Evolutionary conservation across 2,329 filamentous ascomycete genomes (phyloP).

Genomic region (Aspergillus pseudoglaucus): DNA sequence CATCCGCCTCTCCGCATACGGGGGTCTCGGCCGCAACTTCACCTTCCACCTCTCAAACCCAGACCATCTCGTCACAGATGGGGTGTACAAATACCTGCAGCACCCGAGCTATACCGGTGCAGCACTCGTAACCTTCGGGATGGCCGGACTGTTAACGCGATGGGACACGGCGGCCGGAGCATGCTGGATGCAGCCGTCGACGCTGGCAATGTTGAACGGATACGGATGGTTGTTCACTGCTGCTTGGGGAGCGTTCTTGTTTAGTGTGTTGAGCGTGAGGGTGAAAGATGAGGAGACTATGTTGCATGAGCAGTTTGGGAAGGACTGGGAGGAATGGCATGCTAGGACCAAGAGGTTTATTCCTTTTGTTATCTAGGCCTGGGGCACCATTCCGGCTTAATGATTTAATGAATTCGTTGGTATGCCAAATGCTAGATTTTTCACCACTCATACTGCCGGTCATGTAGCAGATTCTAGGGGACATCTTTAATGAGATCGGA

Average conservation of each 20-base stretch:
- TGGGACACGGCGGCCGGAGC: constrained; percentile 31
- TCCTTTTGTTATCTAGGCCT: constrained; percentile 40
- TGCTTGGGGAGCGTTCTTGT: constrained; percentile 4
- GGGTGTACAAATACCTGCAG: constrained; percentile 46
- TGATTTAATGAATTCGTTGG: no score
- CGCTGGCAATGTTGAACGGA: constrained; percentile 7
- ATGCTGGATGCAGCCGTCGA: constrained; percentile 28
- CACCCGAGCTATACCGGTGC: constrained; percentile 49
- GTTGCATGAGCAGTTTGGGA: constrained; percentile 43
- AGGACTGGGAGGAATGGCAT: constrained; percentile 47
- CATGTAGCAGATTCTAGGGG: no score
- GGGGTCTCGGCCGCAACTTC: constrained; percentile 45
- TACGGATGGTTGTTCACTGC: not conserved
- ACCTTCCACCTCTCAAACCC: constrained; percentile 48
- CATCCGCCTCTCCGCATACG: constrained; percentile 37
- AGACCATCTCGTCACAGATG: constrained; percentile 40
- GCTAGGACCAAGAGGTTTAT: constrained; percentile 44
- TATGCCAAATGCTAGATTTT: no score
- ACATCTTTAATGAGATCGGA: no score
- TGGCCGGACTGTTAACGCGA: constrained; percentile 25
- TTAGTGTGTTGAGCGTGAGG: constrained; percentile 18
- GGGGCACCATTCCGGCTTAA: no score
- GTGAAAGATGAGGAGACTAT: constrained; percentile 48
- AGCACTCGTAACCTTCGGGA: constrained; percentile 22
- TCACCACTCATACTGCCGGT: no score